Percentiles rank a stretch among this genome's conserved stretches.
These are phyloP conservation scores for Chlorella vulgaris DNA, from an alignment of 139 green algal genomes.

Conservation along the genomic window DNA sequence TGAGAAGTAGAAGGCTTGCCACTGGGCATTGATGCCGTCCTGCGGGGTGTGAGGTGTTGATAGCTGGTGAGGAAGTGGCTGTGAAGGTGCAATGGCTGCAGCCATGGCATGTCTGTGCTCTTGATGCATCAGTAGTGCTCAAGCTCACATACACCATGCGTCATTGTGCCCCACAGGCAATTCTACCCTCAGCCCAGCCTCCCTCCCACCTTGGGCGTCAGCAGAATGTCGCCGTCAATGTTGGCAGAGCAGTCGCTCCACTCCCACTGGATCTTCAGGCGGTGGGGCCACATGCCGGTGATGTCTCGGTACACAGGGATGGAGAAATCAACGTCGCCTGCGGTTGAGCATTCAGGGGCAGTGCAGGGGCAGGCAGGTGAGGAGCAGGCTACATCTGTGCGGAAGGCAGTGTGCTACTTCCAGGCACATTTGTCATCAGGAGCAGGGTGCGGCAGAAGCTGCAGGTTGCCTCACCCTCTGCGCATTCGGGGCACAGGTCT, in stretches of 20 bases:
- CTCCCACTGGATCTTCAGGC: conserved; percentile 31
- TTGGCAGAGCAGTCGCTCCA: conserved; percentile 44
- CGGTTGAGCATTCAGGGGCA: too few species aligned
- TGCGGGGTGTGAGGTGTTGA: neutral
- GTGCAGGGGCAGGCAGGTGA: neutral
- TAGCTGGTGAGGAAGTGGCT: too few species aligned
- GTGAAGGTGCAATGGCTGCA: too few species aligned
- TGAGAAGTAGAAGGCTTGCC: conserved; percentile 38
- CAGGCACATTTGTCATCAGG: neutral
- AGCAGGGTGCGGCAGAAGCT: conserved; percentile 8
- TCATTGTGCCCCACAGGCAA: too few species aligned
- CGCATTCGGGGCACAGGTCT: conserved; percentile 29
- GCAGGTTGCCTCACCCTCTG: conserved; percentile 21
- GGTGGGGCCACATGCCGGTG: conserved; percentile 39
- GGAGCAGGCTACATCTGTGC: neutral
- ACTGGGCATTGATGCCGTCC: conserved; percentile 26
- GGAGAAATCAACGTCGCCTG: conserved; percentile 36
- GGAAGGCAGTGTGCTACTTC: too few species aligned
- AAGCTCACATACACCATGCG: too few species aligned
- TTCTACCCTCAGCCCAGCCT: too few species aligned
- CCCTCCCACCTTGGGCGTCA: conserved; percentile 45
- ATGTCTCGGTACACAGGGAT: conserved; percentile 23
- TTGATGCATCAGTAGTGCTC: too few species aligned
- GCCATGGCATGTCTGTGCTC: too few species aligned
- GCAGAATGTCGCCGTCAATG: conserved; percentile 70